Evolutionary conservation across 129 eudicot species (phyloP).

Genomic region (Centrapalus pauciflorus): DNA sequence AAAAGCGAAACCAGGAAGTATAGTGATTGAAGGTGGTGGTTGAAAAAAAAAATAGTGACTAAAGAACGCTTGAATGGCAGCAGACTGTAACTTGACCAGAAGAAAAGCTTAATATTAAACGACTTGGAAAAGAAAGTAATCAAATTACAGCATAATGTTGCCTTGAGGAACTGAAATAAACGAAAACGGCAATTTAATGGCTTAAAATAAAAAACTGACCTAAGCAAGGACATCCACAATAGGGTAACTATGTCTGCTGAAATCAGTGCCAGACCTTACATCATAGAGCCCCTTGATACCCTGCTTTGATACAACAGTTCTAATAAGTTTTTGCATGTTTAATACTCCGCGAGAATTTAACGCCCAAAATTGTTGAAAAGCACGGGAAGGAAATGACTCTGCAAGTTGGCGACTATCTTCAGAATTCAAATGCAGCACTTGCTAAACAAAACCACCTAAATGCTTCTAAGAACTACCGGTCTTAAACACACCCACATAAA

Average conservation of each 20-base stretch:
- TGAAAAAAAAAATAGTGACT: slow-evolving; percentile 17
- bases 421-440: slow-evolving; percentile 30
- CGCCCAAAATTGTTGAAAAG: slow-evolving; percentile 15
- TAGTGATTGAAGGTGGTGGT: neutral
- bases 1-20: slow-evolving; percentile 1
- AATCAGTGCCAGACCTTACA: slow-evolving; percentile 58
- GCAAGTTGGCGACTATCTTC: slow-evolving; percentile 30
- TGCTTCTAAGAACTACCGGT: slow-evolving; percentile 1
- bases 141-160: slow-evolving; percentile 34
- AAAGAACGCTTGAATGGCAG: slow-evolving; percentile 17
- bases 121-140: slow-evolving; percentile 26
- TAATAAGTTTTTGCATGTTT: slow-evolving; percentile 38
- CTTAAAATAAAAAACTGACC: slow-evolving; percentile 60
- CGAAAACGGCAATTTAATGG: slow-evolving; percentile 21
- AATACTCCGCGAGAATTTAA: slow-evolving; percentile 18
- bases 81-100: slow-evolving; percentile 36
- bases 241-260: slow-evolving; percentile 62
- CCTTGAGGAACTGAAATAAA: slow-evolving; percentile 44
- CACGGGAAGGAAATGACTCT: slow-evolving; percentile 36
- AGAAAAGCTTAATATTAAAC: slow-evolving; percentile 30
- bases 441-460: neutral
- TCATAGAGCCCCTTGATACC: slow-evolving; percentile 64
- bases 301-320: slow-evolving; percentile 71
- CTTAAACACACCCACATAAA: neutral
- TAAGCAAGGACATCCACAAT: slow-evolving; percentile 59